A percentile compares a stretch with the other conserved stretches of the same genome.
These are phyloP conservation scores for Suhomyces chickasaworum DNA, from an alignment of 1,139 yeast genomes.

Conservation along the genomic window DNA sequence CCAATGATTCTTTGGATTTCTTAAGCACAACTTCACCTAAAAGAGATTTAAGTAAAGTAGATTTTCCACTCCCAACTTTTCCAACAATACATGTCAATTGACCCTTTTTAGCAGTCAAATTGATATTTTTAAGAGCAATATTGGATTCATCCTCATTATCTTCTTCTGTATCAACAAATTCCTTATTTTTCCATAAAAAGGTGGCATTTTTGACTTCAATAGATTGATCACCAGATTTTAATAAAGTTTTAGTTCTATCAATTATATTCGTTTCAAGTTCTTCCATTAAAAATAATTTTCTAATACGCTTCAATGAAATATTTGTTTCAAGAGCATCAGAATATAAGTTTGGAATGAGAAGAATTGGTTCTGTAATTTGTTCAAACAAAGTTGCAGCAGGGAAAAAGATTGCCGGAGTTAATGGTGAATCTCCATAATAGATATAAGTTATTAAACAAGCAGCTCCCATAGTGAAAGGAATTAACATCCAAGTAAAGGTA, in stretches of 20 bases:
- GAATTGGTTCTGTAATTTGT: conserved; percentile 38
- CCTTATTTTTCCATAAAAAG: conserved; percentile 17
- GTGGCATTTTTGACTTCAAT: conserved; percentile 17
- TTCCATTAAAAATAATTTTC: conserved; percentile 34
- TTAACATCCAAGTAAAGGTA: conserved; percentile 38
- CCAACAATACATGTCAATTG: conserved; percentile 33
- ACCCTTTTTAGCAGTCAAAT: conserved; percentile 27
- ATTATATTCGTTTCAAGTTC: conserved; percentile 31
- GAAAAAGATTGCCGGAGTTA: conserved; percentile 42
- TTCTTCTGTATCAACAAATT: no score
- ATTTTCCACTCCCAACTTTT: conserved; percentile 33
- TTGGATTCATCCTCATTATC: background rate
- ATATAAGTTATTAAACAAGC: conserved; percentile 35
- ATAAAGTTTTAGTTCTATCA: conserved; percentile 17
- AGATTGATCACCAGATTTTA: conserved; percentile 15
- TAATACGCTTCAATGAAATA: conserved; percentile 38
- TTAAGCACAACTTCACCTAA: conserved; percentile 26
- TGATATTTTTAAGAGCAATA: conserved; percentile 23
- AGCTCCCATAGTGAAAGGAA: conserved; percentile 41
- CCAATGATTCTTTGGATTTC: conserved; percentile 6
- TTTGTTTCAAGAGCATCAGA: conserved; percentile 33
- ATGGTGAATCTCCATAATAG: conserved; percentile 24
- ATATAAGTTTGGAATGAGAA: conserved; percentile 35
- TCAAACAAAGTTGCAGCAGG: conserved; percentile 44
- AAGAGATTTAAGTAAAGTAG: conserved; percentile 28